Evolutionary conservation across 2,329 filamentous ascomycete species (phyloP), one percentile per base, ranked within the genome.

Genomic region (Arachnopeziza araneosa): DNA sequence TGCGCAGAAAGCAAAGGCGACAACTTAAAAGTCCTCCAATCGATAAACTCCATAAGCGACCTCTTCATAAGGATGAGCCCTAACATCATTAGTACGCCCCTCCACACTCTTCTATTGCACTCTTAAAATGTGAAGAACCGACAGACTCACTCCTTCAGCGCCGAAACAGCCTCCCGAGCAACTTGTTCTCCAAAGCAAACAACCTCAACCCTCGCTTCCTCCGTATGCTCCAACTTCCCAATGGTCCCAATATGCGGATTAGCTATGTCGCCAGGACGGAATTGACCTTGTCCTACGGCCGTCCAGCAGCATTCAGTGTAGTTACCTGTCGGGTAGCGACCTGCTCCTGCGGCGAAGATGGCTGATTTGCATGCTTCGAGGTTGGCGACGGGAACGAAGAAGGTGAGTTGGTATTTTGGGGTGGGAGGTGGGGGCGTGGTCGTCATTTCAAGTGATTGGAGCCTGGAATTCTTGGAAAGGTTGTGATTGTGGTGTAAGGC

Each of bases 121-220:
- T 7, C 30, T 7, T 32, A 44, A 44, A 44, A 17, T 4, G 5
- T 12, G 12, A 44, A 44, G 12, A 2, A 44, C 6, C 2, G 36
- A 19, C 2, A 44, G 3, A 2, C 36, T 44, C 17, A 44, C 36
- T 14, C 17, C 36, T 44, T 44, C 12, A 44, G 36, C 12, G 36
- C 36, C 17, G 12, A 6, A 14, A 17, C 36, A 44, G 36, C 17
- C 2, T 44, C 17, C 36, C 36, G 6, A 17, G 36, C 36, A 21
- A 82, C 77, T 9, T 87, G 82, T 66, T 81, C 79, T 0, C 85
- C 84, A 0, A 83, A 66, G 68, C 85, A 86, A 2, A 88, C 69
- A 1, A 82, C 81, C 75, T 91, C 87, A 19, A 88, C 83, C 54
- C 80, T 79, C 1, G 81, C 77, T 72, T 90, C 87, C 2, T 81